phyloP scores from a whole-genome alignment of 345 rosid genomes.

The Turritis glabra region DNA sequence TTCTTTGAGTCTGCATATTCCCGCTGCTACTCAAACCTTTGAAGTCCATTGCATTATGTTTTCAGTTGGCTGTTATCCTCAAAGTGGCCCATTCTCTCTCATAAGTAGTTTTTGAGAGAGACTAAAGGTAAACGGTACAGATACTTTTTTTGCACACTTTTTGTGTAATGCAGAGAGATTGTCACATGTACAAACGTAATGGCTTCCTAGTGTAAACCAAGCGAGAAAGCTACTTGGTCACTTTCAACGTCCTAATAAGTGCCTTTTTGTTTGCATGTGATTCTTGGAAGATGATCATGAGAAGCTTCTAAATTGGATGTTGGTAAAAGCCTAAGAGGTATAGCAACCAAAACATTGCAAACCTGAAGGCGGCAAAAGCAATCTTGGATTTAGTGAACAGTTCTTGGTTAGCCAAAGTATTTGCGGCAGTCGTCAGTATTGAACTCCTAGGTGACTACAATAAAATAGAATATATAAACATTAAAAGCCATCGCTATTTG shows the following conservation, averaged over 20 bases:
- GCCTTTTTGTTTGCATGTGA: conserved; percentile 66
- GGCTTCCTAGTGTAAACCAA: too few species aligned
- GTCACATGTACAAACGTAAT: too few species aligned
- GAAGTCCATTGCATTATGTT: too few species aligned
- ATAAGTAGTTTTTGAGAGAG: background rate
- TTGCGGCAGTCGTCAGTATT: background rate
- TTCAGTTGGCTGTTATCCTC: too few species aligned
- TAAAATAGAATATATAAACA: background rate
- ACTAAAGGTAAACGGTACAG: background rate
- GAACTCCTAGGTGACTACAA: background rate
- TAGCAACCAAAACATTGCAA: conserved; percentile 26
- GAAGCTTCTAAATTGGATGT: conserved; percentile 72
- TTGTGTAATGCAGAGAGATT: too few species aligned
- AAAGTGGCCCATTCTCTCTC: background rate
- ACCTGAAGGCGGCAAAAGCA: background rate
- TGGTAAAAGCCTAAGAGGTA: conserved; percentile 66
- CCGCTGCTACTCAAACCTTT: too few species aligned
- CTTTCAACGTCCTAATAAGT: too few species aligned
- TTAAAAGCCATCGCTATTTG: background rate
- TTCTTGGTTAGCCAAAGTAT: background rate
- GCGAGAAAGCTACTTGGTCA: too few species aligned
- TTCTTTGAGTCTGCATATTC: background rate
- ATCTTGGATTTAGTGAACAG: background rate
- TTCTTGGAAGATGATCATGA: conserved; percentile 76
- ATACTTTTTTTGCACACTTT: too few species aligned